Evolutionary conservation across 2,329 filamentous ascomycete genomes (phyloP), one percentile per base, ranked within the genome.

Genomic region (Botrytis deweyae): DNA sequence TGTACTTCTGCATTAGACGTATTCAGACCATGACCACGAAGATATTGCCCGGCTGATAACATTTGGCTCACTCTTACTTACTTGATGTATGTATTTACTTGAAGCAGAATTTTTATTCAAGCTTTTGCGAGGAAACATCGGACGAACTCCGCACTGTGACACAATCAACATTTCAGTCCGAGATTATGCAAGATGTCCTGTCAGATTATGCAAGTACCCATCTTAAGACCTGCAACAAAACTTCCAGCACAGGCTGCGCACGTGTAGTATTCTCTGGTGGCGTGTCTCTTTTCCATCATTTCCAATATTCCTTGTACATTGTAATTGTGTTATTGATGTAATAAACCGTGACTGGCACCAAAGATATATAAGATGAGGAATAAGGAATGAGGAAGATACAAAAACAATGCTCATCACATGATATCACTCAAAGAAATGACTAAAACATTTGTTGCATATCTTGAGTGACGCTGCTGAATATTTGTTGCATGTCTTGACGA

Each of bases 361-460:
- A 22, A 33, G 10, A 33, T 22, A 33, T 22, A 33, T 22, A 22
- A 33, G 18, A 46, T 33, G 40, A 46, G 36, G 49, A 66, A 49
- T 20, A 36, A 44, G 44, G 65, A 67, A 42, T 33, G 36, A 40
- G 18, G 10, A 29, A 58, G 33, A 42, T 33, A n/a, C 33, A 33
- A 68, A 20, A 40, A 42, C 7, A n/a, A 29, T 14, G 9, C 20
- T 1, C 38, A 46, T 44, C 52, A 61, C 67, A 62, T 70, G 67
- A 62, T 62, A n/a, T 1, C 29, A 62, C 29, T 58, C 52, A 29
- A 29, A 33, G 14, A 29, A 62, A n/a, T n/a, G 29, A 46, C 29
- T 70, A 10, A 36, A 70, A 12, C 18, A 70, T 72, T 72, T 72
- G 70, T 72, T 72, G 70, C 70, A 72, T 72, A 72, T 72, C 70